Conservation (phyloP, 441 rosid species). For the Populus tomentosa region DNA sequence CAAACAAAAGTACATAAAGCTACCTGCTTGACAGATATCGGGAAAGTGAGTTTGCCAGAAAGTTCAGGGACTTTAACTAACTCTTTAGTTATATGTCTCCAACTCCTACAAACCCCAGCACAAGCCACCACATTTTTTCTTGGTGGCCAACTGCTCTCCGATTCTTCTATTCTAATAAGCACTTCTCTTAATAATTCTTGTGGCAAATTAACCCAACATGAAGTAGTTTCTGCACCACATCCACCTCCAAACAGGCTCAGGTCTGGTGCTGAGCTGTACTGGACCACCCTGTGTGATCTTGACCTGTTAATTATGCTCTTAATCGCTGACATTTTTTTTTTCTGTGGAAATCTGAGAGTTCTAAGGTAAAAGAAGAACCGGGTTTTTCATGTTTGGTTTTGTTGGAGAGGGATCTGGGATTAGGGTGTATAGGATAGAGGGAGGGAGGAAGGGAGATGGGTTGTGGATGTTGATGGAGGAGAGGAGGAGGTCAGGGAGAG, state of each 20-base stretch:
- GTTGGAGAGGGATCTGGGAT: neutral
- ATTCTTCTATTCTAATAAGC: conserved; percentile 65
- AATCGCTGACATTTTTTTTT: neutral
- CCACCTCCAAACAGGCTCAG: neutral
- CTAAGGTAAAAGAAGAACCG: neutral
- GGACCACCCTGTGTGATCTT: neutral
- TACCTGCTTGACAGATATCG: conserved; percentile 52
- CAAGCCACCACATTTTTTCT: conserved; percentile 87
- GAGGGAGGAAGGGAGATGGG: neutral
- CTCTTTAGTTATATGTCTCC: conserved; percentile 86
- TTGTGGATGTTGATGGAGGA: neutral
- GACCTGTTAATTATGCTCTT: neutral
- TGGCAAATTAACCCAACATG: conserved; percentile 82
- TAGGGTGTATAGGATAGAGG: neutral
- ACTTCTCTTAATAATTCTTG: conserved; percentile 91
- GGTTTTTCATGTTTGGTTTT: neutral
- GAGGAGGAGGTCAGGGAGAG: neutral
- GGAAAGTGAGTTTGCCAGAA: conserved; percentile 49
- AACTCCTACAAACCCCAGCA: conserved; percentile 91
- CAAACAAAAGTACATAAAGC: neutral
- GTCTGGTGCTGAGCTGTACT: neutral
- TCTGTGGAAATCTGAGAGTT: neutral
- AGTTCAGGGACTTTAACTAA: conserved; percentile 74
- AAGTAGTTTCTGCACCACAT: neutral
- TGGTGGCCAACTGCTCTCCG: conserved; percentile 77